phyloP scores from a whole-genome alignment of 306 rosid species.

The Vigna radiata region DNA sequence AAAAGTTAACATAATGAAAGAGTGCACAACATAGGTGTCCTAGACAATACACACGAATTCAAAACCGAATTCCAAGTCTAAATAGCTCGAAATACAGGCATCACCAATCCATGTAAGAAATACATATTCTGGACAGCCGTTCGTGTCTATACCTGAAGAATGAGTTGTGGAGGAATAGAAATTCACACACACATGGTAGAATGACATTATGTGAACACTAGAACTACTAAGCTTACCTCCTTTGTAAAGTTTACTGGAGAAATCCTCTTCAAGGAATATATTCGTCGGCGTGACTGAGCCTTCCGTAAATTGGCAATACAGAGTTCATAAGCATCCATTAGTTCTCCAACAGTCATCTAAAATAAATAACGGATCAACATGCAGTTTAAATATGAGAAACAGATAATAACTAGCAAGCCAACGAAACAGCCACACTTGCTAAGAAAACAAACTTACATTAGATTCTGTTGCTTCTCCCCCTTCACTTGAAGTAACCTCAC shows the following conservation, averaged over 20 bases:
- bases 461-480: slow-evolving; percentile 57
- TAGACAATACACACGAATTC: slow-evolving; percentile 11
- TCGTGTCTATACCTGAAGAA: neutral
- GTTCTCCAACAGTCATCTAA: slow-evolving; percentile 88
- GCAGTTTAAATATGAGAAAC: slow-evolving; percentile 38
- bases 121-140: slow-evolving; percentile 25
- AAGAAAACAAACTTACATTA: slow-evolving; percentile 61
- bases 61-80: slow-evolving; percentile 24
- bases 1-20: slow-evolving; percentile 1
- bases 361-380: slow-evolving; percentile 46
- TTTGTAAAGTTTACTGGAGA: slow-evolving; percentile 89
- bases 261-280: slow-evolving; percentile 73
- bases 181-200: neutral
- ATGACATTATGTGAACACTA: slow-evolving; percentile 33
- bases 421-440: slow-evolving; percentile 21
- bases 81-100: slow-evolving; percentile 30
- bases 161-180: slow-evolving; percentile 33
- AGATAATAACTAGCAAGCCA: slow-evolving; percentile 31
- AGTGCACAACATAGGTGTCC: slow-evolving; percentile 11
- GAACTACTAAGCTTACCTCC: slow-evolving; percentile 59
- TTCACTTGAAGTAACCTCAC: slow-evolving; percentile 55
- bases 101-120: slow-evolving; percentile 13
- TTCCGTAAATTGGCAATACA: slow-evolving; percentile 80
- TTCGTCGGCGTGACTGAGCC: slow-evolving; percentile 67
- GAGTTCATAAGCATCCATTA: slow-evolving; percentile 75